Conservation (phyloP, 257 asterid species). For the Handroanthus guayacan region DNA sequence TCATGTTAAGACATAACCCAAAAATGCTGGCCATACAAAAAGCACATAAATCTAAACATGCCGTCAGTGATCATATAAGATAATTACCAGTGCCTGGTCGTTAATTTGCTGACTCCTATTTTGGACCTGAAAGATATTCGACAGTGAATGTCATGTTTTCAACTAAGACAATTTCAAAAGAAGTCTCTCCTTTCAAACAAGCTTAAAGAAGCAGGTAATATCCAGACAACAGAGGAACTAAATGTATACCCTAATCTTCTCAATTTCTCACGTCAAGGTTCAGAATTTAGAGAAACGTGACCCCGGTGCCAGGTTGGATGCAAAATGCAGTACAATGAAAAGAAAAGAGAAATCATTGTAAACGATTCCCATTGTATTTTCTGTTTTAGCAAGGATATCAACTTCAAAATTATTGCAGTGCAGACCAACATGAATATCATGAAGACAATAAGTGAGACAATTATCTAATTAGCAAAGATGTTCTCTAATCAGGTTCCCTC, state of each 20-base stretch:
- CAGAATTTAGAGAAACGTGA: background rate
- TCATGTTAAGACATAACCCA: conserved; percentile 8
- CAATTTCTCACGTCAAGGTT: background rate
- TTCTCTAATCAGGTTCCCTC: background rate
- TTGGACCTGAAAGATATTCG: conserved; percentile 69
- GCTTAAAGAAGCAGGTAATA: conserved; percentile 2
- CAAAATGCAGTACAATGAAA: no score
- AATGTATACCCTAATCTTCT: background rate
- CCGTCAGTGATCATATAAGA: conserved; percentile 29
- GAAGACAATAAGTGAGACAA: background rate
- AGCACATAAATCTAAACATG: background rate
- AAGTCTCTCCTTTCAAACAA: conserved; percentile 5
- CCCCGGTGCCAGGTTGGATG: no score
- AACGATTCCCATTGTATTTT: no score
- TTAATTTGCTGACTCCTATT: conserved; percentile 80
- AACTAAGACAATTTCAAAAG: conserved; percentile 14
- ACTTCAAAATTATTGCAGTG: background rate
- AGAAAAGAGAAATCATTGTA: no score
- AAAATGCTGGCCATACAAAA: background rate
- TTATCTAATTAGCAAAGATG: background rate
- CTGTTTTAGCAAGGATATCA: no score
- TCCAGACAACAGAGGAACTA: conserved; percentile 1
- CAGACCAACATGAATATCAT: no score
- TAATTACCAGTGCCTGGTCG: conserved; percentile 86
- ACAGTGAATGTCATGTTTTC: conserved; percentile 15